Percentiles rank a stretch among this genome's conserved stretches.
These are phyloP conservation scores for Cryphonectria radicalis DNA, from an alignment of 2,329 filamentous ascomycete genomes.

Conservation along the genomic window DNA sequence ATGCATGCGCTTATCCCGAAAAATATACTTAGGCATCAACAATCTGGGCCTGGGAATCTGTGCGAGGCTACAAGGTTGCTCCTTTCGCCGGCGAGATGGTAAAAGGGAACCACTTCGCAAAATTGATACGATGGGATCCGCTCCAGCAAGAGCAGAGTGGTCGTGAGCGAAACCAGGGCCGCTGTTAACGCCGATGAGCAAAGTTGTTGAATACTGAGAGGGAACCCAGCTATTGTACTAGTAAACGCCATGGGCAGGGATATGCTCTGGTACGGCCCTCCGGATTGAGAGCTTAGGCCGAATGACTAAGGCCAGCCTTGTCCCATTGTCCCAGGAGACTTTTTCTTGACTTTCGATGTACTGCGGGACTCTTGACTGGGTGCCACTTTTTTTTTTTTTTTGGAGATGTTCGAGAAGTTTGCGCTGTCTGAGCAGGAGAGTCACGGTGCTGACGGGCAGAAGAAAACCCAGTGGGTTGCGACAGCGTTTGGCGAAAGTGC, in stretches of 20 bases:
- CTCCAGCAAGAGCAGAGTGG: not conserved
- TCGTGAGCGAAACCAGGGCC: not conserved
- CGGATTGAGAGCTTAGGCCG: not conserved
- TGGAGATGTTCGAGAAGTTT: not conserved
- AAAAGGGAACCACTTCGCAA: not conserved
- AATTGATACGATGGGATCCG: too few relatives aligned
- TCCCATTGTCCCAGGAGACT: not conserved
- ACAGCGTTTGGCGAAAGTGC: not conserved
- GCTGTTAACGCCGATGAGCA: not conserved
- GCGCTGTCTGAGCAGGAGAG: not conserved
- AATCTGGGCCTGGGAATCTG: not conserved
- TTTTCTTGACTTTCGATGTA: not conserved
- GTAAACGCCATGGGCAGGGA: not conserved
- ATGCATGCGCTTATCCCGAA: not conserved
- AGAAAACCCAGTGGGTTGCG: not conserved
- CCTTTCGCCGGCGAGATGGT: not conserved
- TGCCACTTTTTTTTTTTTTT: too few relatives aligned
- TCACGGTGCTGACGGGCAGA: too few relatives aligned
- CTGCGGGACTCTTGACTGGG: not conserved
- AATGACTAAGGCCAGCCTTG: slow-evolving; percentile 1
- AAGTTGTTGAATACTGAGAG: not conserved
- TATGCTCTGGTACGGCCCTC: not conserved
- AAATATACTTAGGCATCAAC: not conserved
- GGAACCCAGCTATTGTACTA: not conserved
- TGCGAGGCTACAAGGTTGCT: not conserved